Evolutionary conservation across 768 basidiomycete genomes (phyloP), one percentile per base, ranked within the genome.

Genomic region (Tulasnella sp.): DNA sequence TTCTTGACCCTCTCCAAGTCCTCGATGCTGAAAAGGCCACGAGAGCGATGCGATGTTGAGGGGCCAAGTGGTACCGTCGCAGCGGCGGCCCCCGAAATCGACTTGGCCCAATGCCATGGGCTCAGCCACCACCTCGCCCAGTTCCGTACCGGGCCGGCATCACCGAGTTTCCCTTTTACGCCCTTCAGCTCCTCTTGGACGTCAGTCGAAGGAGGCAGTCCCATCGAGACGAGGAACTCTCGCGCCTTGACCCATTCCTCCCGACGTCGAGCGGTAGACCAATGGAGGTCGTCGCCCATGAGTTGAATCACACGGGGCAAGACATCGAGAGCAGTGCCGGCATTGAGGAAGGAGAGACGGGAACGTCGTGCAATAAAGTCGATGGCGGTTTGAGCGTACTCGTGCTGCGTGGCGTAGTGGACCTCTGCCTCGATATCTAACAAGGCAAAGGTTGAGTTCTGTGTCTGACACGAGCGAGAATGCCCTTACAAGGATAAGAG

Each of bases 291-390:
- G 17, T 85, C 85, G 5, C 87, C 86, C 94, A 98, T 96, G 79
- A 97, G 90, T 72, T 93, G 92, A 74, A 96, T 88, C 64, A 99
- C 89, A 36, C 86, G 85, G 2, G 95, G 95, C 67, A 99, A 87
- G 0, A 90, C 87, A 35, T 90, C 87, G 37, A 95, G 85, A 0
- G 96, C 90, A 0, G 90, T 91, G 73, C 90, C 89, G 0, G 89
- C 90, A 79, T 97, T 95, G 76, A 98, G 88, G 86, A 98, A 98
- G 8, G 92, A 89, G 36, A 99, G 85, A n/a, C 96, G 90, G 11
- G 91, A 91, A 73, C 95, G 89, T 0, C 96, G 90, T 1, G 93
- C 92, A 78, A 98, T 88, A 76, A 98, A 91, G 80, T 99, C 96
- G 72, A 90, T 83, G 12, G 95, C 92, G n/a, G 90, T 95, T 73